A percentile compares a stretch with the other conserved stretches of the same genome.
Evolutionary conservation across 1,284 basidiomycete species (phyloP).

Genomic region (Cutaneotrichosporon spelunceum): DNA sequence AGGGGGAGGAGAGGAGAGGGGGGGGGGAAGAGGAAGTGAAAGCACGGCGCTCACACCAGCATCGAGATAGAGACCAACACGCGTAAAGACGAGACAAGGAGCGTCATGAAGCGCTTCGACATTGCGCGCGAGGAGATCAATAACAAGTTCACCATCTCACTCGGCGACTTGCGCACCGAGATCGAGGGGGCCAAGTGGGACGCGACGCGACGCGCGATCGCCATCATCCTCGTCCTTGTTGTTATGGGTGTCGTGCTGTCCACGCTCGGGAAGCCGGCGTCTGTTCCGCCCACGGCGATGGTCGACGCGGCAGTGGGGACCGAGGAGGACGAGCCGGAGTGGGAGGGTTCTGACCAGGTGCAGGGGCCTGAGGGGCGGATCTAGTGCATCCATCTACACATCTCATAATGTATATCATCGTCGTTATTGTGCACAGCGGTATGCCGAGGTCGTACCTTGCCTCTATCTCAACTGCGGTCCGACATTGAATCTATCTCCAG

Average conservation of each 20-base stretch:
- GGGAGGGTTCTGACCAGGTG: no score
- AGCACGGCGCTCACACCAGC: constrained; percentile 17
- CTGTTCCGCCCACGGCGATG: constrained; percentile 6
- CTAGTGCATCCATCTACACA: no score
- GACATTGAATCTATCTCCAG: no score
- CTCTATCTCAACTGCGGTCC: no score
- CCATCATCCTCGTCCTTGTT: constrained; percentile 38
- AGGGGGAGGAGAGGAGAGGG: no score
- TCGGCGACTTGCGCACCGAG: constrained; percentile 80
- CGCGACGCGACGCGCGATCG: constrained; percentile 77
- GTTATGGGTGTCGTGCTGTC: constrained; percentile 21
- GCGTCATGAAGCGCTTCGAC: constrained; percentile 80
- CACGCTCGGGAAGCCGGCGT: constrained; percentile 12
- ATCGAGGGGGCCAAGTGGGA: constrained; percentile 90
- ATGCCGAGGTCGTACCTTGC: no score
- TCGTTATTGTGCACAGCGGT: background rate
- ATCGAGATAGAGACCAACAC: constrained; percentile 96
- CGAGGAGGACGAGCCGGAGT: constrained; percentile 8
- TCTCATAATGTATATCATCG: background rate
- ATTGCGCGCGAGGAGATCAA: constrained; percentile 86
- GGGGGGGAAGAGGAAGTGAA: no score
- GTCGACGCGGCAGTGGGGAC: constrained; percentile 8
- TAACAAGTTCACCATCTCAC: constrained; percentile 76
- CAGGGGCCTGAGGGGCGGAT: background rate
- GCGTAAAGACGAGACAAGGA: constrained; percentile 86